These are phyloP conservation scores for Globisporangium paddicum DNA, from an alignment of 352 stramenopile genomes.

Conservation along the genomic window DNA sequence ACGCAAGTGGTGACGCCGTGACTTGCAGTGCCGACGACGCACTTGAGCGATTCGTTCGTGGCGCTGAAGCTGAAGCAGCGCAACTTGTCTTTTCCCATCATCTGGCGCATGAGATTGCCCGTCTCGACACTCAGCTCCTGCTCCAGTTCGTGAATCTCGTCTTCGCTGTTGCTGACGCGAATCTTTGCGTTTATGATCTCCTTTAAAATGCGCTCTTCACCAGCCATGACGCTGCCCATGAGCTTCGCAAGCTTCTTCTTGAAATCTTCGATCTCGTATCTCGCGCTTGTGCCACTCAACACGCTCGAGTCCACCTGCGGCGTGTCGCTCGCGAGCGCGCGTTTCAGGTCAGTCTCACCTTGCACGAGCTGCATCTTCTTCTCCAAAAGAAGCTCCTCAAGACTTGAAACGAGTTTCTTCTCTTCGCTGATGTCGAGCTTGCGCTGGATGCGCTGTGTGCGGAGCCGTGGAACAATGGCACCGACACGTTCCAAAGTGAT, in stretches of 20 bases:
- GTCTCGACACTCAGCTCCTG: conserved; percentile 64
- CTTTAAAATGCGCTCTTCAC: conserved; percentile 47
- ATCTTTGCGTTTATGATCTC: conserved; percentile 64
- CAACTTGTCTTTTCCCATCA: conserved; percentile 53
- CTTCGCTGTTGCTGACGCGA: conserved; percentile 57
- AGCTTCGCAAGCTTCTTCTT: conserved; percentile 70
- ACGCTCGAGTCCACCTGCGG: conserved; percentile 61
- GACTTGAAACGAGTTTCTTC: conserved; percentile 35
- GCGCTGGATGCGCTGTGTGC: conserved; percentile 48
- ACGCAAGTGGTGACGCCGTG: conserved; percentile 62
- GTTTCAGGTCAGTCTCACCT: conserved; percentile 62
- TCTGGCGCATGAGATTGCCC: conserved; percentile 64
- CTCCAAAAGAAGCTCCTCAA: conserved; percentile 50
- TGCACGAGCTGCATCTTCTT: conserved; percentile 54
- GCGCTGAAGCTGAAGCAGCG: conserved; percentile 76
- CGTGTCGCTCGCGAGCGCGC: conserved; percentile 57
- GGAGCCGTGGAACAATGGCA: conserved; percentile 51
- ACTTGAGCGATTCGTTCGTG: conserved; percentile 64
- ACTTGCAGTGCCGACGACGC: conserved; percentile 66
- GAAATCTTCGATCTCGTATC: conserved; percentile 75
- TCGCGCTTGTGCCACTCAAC: conserved; percentile 45
- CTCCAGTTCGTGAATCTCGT: conserved; percentile 67
- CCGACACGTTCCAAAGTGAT: conserved; percentile 62
- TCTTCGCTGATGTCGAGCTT: conserved; percentile 62
- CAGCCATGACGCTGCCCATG: conserved; percentile 54